phyloP scores from a whole-genome alignment of 1,139 yeast genomes.

The Taiozyma sp. region DNA sequence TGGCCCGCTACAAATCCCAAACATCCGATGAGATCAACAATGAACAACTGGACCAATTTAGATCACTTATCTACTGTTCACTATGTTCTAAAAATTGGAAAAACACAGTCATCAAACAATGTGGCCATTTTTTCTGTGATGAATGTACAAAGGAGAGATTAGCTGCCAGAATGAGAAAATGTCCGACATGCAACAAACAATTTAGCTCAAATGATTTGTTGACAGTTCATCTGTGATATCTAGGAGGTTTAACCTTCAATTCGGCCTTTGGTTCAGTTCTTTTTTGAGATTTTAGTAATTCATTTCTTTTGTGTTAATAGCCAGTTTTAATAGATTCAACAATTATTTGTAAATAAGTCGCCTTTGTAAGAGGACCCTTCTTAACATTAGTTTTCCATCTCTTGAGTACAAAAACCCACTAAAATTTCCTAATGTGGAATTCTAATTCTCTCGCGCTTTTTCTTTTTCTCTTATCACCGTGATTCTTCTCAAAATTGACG shows the following conservation, averaged over 20 bases:
- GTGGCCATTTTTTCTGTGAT: conserved; percentile 93
- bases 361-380: background rate
- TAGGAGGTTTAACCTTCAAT: background rate
- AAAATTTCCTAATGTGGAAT: background rate
- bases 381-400: background rate
- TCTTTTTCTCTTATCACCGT: background rate
- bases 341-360: background rate
- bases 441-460: background rate
- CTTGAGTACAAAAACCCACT: background rate
- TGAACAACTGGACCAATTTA: conserved; percentile 69
- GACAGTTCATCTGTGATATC: conserved; percentile 61
- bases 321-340: background rate
- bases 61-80: conserved; percentile 90
- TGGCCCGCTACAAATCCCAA: conserved; percentile 8
- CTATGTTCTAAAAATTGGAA: conserved; percentile 94
- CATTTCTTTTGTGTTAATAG: background rate
- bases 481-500: background rate
- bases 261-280: background rate
- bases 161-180: conserved; percentile 85
- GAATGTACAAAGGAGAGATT: conserved; percentile 86
- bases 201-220: conserved; percentile 83
- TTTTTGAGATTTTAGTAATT: background rate
- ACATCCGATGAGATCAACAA: conserved; percentile 21
- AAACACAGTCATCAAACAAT: conserved; percentile 81
- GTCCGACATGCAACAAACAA: conserved; percentile 91